These are phyloP conservation scores for Leonotis leonurus DNA, from an alignment of 257 asterid species.

Conservation along the genomic window DNA sequence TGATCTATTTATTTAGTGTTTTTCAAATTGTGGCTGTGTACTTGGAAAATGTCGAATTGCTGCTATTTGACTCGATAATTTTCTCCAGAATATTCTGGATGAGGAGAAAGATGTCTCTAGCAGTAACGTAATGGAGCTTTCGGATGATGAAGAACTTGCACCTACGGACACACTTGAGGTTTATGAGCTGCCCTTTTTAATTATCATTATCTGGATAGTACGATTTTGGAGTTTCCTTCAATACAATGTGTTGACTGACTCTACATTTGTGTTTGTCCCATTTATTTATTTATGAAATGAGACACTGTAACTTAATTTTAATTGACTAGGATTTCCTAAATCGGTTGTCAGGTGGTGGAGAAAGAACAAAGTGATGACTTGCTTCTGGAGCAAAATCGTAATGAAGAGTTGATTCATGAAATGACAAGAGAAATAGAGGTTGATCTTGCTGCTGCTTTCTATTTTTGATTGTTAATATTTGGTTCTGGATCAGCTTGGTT, in stretches of 20 bases:
- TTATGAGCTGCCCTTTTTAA: constrained; percentile 6
- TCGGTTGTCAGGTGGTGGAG: constrained; percentile 42
- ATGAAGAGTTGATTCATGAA: constrained; percentile 30
- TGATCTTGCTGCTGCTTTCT: constrained; percentile 11
- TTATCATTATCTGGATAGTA: constrained; percentile 9
- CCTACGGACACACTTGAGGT: constrained; percentile 43
- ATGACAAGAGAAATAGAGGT: constrained; percentile 41
- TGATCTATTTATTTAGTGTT: constrained; percentile 14
- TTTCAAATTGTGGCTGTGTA: neutral
- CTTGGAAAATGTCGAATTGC: neutral
- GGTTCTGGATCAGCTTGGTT: neutral
- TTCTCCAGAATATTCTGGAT: constrained; percentile 8
- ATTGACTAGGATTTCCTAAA: constrained; percentile 10
- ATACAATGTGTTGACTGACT: neutral
- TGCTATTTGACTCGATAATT: neutral
- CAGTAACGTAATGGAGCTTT: constrained; percentile 26
- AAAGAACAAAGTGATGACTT: constrained; percentile 27
- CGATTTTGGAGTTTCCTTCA: constrained; percentile 5
- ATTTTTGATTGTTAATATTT: neutral
- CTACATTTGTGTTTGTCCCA: neutral
- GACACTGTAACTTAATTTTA: neutral
- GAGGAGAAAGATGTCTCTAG: constrained; percentile 32
- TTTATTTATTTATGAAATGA: constrained; percentile 5
- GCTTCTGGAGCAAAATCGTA: constrained; percentile 37
- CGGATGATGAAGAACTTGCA: constrained; percentile 30